A percentile compares a stretch with the other conserved stretches of the same genome.
Evolutionary conservation across 352 stramenopile species (phyloP).

Genomic region (Blastocystis sp.): DNA sequence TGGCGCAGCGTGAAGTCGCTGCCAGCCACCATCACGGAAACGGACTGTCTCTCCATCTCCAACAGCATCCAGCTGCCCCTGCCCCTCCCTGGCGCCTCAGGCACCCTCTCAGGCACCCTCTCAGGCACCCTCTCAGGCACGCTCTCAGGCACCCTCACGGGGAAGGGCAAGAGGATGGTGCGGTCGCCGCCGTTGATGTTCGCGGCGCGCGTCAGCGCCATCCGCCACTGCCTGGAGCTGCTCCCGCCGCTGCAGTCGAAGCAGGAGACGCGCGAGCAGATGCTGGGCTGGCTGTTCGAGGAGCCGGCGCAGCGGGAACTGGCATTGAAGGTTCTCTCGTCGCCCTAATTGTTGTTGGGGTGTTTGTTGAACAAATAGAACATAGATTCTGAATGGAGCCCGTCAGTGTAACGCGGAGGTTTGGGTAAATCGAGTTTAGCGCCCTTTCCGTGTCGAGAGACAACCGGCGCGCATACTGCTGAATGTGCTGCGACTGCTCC

Average conservation of each 20-base stretch:
- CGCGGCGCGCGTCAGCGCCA: not conserved
- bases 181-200: not conserved
- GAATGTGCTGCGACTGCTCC: not conserved
- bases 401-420: not conserved
- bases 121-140: too few relatives aligned
- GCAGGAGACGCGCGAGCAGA: not conserved
- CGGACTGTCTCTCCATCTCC: too few relatives aligned
- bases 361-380: constrained; percentile 19
- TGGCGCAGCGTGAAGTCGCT: too few relatives aligned
- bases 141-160: too few relatives aligned
- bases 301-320: not conserved
- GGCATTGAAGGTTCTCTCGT: not conserved
- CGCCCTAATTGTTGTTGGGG: not conserved
- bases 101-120: too few relatives aligned
- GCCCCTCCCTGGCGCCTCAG: too few relatives aligned
- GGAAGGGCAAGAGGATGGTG: not conserved
- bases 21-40: too few relatives aligned
- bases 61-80: too few relatives aligned
- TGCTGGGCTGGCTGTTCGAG: not conserved
- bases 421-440: not conserved
- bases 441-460: not conserved
- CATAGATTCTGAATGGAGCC: constrained; percentile 9
- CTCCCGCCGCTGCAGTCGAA: not conserved
- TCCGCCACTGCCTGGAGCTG: not conserved
- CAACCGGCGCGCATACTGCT: not conserved